A percentile compares a stretch with the other conserved stretches of the same genome.
Evolutionary conservation across 2,329 filamentous ascomycete species (phyloP).

Genomic region (Aspergillus transmontanensis): DNA sequence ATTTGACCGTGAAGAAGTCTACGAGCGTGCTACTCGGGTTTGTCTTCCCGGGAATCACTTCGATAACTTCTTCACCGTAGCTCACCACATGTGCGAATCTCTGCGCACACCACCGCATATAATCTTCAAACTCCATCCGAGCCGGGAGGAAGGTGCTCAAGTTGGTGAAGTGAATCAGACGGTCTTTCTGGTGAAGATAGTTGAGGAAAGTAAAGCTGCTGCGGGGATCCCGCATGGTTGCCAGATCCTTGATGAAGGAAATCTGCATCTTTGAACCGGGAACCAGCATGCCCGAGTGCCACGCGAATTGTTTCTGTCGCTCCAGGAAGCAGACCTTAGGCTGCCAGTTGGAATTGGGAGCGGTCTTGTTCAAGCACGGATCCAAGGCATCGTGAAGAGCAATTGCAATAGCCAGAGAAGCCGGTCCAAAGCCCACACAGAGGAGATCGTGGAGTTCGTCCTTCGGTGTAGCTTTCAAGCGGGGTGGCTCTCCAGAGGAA

Average conservation of each 20-base stretch:
- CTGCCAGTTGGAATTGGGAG: slow-evolving; percentile 39
- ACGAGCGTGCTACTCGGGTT: slow-evolving; percentile 53
- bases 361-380: slow-evolving; percentile 45
- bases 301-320: slow-evolving; percentile 79
- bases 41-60: slow-evolving; percentile 64
- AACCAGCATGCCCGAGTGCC: slow-evolving; percentile 95
- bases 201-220: slow-evolving; percentile 95
- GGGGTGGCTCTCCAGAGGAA: slow-evolving; percentile 35
- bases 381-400: slow-evolving; percentile 79
- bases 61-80: slow-evolving; percentile 77
- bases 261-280: slow-evolving; percentile 97
- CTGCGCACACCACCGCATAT: slow-evolving; percentile 86
- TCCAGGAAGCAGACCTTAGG: slow-evolving; percentile 87
- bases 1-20: slow-evolving; percentile 68
- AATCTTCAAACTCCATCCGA: slow-evolving; percentile 89
- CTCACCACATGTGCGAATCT: slow-evolving; percentile 73
- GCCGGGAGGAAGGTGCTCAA: slow-evolving; percentile 84
- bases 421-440: slow-evolving; percentile 91
- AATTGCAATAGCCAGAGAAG: slow-evolving; percentile 84
- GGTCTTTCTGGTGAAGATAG: slow-evolving; percentile 78
- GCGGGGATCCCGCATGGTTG: slow-evolving; percentile 81
- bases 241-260: slow-evolving; percentile 94
- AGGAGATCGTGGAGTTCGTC: slow-evolving; percentile 79
- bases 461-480: slow-evolving; percentile 56
- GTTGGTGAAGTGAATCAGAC: slow-evolving; percentile 91